A percentile compares a stretch with the other conserved stretches of the same genome.
phyloP scores from a whole-genome alignment of 352 stramenopile genomes.

The Salisapilia sapeloensis region DNA sequence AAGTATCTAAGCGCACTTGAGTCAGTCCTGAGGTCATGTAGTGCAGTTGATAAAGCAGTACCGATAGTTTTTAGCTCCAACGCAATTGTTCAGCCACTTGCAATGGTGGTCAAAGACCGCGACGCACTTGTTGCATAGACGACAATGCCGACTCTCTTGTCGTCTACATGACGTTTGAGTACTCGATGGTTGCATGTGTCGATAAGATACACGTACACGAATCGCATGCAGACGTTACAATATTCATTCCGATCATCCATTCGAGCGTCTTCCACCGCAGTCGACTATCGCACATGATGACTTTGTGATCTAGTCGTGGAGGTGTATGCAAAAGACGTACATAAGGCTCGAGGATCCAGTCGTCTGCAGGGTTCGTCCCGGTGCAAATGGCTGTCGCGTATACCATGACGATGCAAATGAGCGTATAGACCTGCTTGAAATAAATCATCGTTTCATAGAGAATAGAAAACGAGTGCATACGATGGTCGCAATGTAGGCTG shows the following conservation, averaged over 20 bases:
- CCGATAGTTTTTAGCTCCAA: conserved; percentile 79
- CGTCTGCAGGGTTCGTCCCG: conserved; percentile 56
- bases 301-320: no score
- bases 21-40: not conserved
- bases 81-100: conserved; percentile 95
- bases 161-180: conserved; percentile 18
- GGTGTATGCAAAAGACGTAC: no score
- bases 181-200: not conserved
- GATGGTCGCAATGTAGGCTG: conserved; percentile 27
- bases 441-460: not conserved
- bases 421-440: conserved; percentile 17
- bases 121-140: conserved; percentile 94
- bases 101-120: conserved; percentile 94
- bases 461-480: conserved; percentile 3
- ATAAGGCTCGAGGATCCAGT: conserved; percentile 43
- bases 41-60: conserved; percentile 1
- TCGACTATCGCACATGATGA: no score
- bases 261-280: conserved; percentile 1
- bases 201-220: conserved; percentile 37
- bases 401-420: conserved; percentile 29
- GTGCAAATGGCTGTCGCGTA: conserved; percentile 40
- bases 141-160: conserved; percentile 84
- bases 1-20: conserved; percentile 21
- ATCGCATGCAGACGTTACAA: conserved; percentile 81
- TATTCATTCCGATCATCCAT: conserved; percentile 39